Conservation (phyloP, 176 grass and related monocot species). For the Tillandsia fasciculata region DNA sequence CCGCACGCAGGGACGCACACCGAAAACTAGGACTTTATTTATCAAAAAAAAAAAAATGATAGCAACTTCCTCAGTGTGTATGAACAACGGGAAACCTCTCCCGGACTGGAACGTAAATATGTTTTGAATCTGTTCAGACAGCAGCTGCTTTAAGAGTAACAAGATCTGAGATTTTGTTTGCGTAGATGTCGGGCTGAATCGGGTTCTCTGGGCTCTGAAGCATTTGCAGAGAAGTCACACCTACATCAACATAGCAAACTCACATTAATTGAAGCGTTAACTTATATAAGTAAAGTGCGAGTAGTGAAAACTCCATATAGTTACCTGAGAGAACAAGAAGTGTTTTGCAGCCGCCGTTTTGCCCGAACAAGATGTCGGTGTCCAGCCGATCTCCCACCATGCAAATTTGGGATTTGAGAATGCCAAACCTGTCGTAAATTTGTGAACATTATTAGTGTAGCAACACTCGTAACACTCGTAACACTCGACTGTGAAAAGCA, state of each 20-base stretch:
- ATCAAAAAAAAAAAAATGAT: background rate
- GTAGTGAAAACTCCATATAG: constrained; percentile 12
- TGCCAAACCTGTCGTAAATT: constrained; percentile 49
- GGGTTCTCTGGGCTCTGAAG: constrained; percentile 82
- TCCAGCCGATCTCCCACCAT: constrained; percentile 98
- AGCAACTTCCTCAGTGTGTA: background rate
- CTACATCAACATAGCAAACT: constrained; percentile 29
- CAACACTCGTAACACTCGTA: background rate
- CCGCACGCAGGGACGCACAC: too few relatives aligned
- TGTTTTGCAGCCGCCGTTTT: constrained; percentile 96
- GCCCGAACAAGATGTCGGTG: constrained; percentile 88
- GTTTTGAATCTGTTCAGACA: constrained; percentile 34
- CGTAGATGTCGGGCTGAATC: constrained; percentile 89
- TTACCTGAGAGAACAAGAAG: constrained; percentile 95
- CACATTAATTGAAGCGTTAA: background rate
- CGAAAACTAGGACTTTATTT: background rate
- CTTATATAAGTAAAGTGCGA: background rate
- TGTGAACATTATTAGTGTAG: background rate
- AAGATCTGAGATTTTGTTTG: constrained; percentile 82
- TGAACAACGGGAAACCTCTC: constrained; percentile 8
- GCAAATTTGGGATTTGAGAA: constrained; percentile 96
- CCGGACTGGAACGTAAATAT: constrained; percentile 10
- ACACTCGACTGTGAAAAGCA: too few relatives aligned
- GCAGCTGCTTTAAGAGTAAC: constrained; percentile 65
- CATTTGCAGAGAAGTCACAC: constrained; percentile 73